Evolutionary conservation across 306 rosid species (phyloP), one percentile per base, ranked within the genome.

Genomic region (Sechiopsis laciniata): DNA sequence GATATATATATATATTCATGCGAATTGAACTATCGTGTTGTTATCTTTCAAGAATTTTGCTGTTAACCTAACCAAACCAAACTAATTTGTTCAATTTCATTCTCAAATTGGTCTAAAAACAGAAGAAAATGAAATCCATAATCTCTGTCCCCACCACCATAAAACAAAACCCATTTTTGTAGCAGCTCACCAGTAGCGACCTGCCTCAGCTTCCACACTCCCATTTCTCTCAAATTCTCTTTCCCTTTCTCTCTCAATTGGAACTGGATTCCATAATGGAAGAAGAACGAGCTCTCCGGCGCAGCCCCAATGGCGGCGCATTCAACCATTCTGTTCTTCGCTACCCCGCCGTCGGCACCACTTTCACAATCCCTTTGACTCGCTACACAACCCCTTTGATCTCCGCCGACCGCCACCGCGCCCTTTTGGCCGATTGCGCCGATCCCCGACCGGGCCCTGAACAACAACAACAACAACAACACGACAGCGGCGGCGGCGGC

Each of bases 321-420:
- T 60, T 78, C 74, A 72, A 19, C 20, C 57, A 72, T 67, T 82
- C 80, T 37, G 15, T 78, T 64, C 78, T 84, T 72, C 83, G 79
- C 50, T 63, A 45, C 19, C 75, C 85, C 71, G 60, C 82, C 54
- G 13, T 80, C 11, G 74, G 76, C 79, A 64, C 88, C 37, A 71
- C 77, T 66, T 74, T 79, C 48, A 62, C 81, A 2, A 75, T 88
- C 64, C 88, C 89, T 66, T 69, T 86, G 7, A 68, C 88, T 71
- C 86, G 86, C 78, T 45, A 75, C 75, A 77, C 84, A 20, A 59
- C 84, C 55, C 83, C 79, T 37, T 75, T 76, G 73, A 21, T 88
- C 61, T 59, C 82, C 53, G 71, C 85, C 57, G 84, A 78, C 63
- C 89, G 74, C 77, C 82, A 77, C 75, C 79, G 85, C 60, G 42